phyloP scores from a whole-genome alignment of 2,329 filamentous ascomycete species.

The Fusarium irregulare region DNA sequence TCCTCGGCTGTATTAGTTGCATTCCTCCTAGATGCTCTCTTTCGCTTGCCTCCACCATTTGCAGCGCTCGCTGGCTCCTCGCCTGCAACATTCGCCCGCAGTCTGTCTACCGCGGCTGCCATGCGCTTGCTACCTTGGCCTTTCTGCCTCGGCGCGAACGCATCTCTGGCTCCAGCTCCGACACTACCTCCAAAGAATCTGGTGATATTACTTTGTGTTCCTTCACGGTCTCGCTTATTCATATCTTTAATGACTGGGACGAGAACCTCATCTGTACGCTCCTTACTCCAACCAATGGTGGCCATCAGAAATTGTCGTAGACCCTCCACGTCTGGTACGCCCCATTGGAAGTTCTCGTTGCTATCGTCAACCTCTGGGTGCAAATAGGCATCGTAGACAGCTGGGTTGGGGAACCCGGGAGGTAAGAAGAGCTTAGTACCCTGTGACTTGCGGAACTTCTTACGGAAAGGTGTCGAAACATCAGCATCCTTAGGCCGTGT shows the following conservation, averaged over 20 bases:
- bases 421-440: slow-evolving; percentile 88
- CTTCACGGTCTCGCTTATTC: slow-evolving; percentile 87
- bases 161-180: slow-evolving; percentile 73
- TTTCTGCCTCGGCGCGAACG: slow-evolving; percentile 76
- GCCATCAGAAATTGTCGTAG: slow-evolving; percentile 86
- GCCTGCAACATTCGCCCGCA: slow-evolving; percentile 59
- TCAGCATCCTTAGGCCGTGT: slow-evolving; percentile 74
- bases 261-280: slow-evolving; percentile 93
- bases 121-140: slow-evolving; percentile 76
- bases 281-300: slow-evolving; percentile 92
- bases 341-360: slow-evolving; percentile 89
- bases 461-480: slow-evolving; percentile 73
- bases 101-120: slow-evolving; percentile 76
- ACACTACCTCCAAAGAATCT: slow-evolving; percentile 83
- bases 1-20: slow-evolving; percentile 29
- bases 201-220: slow-evolving; percentile 97
- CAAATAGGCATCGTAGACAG: slow-evolving; percentile 86
- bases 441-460: slow-evolving; percentile 85
- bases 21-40: slow-evolving; percentile 35
- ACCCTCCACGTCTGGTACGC: slow-evolving; percentile 90
- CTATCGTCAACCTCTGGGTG: slow-evolving; percentile 86
- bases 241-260: slow-evolving; percentile 96
- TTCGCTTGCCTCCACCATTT: slow-evolving; percentile 41
- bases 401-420: slow-evolving; percentile 78
- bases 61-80: slow-evolving; percentile 13